Evolutionary conservation across 2,329 filamentous ascomycete species (phyloP).

Genomic region (Alternaria ventricosa): DNA sequence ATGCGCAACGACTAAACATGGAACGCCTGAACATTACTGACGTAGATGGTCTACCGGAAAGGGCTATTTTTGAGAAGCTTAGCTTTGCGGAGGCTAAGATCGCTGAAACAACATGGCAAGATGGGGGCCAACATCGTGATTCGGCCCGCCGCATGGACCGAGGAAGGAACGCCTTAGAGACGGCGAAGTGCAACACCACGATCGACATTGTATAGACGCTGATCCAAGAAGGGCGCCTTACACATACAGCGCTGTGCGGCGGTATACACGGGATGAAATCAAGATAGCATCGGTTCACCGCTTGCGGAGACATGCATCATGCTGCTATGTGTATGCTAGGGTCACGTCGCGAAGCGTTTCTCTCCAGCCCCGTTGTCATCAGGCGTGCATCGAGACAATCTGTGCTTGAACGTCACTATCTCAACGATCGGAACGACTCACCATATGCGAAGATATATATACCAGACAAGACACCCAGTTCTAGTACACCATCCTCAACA

Average conservation of each 20-base stretch:
- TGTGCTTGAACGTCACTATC: neutral
- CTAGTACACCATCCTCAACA: neutral
- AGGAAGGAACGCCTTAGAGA: neutral
- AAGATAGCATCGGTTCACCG: neutral
- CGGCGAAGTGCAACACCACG: neutral
- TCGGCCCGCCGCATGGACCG: neutral
- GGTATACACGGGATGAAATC: neutral
- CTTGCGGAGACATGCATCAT: neutral
- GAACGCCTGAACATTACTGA: neutral
- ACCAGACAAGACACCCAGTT: neutral
- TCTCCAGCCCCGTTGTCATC: neutral
- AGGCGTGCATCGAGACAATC: neutral
- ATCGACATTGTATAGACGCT: neutral
- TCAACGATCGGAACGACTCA: neutral
- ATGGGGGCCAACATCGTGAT: neutral
- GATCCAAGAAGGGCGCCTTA: neutral
- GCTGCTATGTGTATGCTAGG: neutral
- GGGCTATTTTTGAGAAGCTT: neutral
- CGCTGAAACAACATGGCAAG: neutral
- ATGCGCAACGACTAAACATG: neutral
- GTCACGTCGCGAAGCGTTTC: neutral
- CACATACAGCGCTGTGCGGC: neutral
- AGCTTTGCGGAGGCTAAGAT: neutral
- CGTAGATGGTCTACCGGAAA: neutral
- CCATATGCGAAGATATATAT: neutral